Conservation (phyloP, 768 basidiomycete genomes). For the Mrakia blollopis region DNA sequence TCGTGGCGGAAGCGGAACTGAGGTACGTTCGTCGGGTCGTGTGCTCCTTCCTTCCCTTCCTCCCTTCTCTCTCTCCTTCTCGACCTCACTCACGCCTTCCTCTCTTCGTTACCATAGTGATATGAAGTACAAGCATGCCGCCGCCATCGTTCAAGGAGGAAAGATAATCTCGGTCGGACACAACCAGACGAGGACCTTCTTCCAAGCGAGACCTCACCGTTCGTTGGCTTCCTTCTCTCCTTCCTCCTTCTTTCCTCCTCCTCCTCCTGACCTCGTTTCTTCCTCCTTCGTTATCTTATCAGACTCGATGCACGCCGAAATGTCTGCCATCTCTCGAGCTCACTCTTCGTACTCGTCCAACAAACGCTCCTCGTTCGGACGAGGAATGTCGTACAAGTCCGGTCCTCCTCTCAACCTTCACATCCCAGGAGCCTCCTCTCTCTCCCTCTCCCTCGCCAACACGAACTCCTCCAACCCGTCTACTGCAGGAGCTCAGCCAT, state of each 20-base stretch:
- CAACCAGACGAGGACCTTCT: slow-evolving; percentile 2
- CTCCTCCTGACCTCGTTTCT: not conserved
- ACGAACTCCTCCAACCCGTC: not conserved
- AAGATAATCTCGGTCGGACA: slow-evolving; percentile 19
- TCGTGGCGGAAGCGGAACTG: slow-evolving; percentile 6
- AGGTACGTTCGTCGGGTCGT: not conserved
- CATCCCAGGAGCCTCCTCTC: not conserved
- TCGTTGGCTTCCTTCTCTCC: not conserved
- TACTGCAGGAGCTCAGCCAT: not conserved
- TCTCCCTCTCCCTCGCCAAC: not conserved
- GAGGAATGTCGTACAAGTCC: not conserved
- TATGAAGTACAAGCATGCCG: slow-evolving; percentile 7
- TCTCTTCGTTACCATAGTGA: not conserved
- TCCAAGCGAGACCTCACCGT: slow-evolving; percentile 7
- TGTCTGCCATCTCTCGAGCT: slow-evolving; percentile 10
- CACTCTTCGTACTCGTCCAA: not conserved
- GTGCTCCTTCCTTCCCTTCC: not conserved
- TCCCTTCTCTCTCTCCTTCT: not conserved
- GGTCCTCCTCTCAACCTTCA: not conserved
- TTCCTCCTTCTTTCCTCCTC: not conserved
- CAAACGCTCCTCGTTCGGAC: slow-evolving; percentile 1
- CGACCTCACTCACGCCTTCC: not conserved
- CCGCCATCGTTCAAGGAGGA: slow-evolving; percentile 22
- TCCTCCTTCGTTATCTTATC: not conserved
- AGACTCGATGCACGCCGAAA: slow-evolving; percentile 28